Conservation (phyloP, 1,284 basidiomycete genomes). For the Boletellus deceptivus region DNA sequence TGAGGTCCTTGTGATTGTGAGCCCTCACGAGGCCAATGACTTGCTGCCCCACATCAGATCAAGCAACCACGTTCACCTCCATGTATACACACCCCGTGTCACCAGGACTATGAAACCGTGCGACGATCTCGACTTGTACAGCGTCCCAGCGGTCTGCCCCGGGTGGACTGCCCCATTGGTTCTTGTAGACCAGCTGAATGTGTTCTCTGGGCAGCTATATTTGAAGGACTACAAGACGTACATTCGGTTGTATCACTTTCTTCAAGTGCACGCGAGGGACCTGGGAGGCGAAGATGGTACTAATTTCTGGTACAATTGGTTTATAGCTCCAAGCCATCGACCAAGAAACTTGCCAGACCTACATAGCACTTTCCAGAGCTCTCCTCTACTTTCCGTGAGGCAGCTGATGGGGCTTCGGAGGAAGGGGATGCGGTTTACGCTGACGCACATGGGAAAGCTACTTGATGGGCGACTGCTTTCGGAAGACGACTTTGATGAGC, state of each 20-base stretch:
- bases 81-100: slow-evolving; percentile 41
- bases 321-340: not conserved
- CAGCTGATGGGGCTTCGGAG: not conserved
- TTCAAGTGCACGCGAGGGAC: not conserved
- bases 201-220: not conserved
- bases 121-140: slow-evolving; percentile 38
- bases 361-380: not conserved
- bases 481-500: not conserved
- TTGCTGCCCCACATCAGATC: slow-evolving; percentile 38
- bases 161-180: too few relatives aligned
- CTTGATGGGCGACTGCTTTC: not conserved
- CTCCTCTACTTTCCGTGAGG: not conserved
- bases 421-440: not conserved
- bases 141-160: not conserved
- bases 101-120: slow-evolving; percentile 33
- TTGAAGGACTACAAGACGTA: not conserved
- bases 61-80: slow-evolving; percentile 36
- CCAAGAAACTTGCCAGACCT: not conserved
- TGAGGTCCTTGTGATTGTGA: slow-evolving; percentile 35
- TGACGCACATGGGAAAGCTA: not conserved
- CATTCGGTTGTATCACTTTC: not conserved
- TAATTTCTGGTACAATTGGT: not conserved
- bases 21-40: slow-evolving; percentile 43
- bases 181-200: not conserved
- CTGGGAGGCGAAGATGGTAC: not conserved